A percentile compares a stretch with the other conserved stretches of the same genome.
Evolutionary conservation across 176 grass and related monocot species (phyloP).

Genomic region (barley (Hordeum vulgare)): DNA sequence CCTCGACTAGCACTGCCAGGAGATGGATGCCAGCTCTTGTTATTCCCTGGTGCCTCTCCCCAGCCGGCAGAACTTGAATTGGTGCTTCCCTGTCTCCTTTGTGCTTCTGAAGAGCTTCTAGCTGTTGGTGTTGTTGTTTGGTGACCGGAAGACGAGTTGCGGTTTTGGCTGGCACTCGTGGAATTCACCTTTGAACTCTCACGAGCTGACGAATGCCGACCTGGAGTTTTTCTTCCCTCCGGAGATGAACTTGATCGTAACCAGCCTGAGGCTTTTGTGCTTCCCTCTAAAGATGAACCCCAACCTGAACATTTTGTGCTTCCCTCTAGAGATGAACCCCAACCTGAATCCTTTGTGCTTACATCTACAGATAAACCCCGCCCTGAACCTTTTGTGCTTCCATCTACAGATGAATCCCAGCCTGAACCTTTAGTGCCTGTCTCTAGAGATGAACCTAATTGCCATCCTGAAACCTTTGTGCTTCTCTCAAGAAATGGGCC

Average conservation of each 20-base stretch:
- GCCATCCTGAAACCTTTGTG: not conserved
- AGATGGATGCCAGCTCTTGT: conserved; percentile 44
- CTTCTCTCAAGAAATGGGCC: not conserved
- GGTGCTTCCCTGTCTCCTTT: conserved; percentile 31
- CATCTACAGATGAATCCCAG: conserved; percentile 7
- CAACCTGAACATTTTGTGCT: not conserved
- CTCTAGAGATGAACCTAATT: not conserved
- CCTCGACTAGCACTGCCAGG: conserved; percentile 33
- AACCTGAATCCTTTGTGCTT: not conserved
- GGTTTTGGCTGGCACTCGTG: conserved; percentile 9
- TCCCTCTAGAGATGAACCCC: not conserved
- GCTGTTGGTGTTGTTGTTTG: conserved; percentile 3
- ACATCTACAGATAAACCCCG: conserved; percentile 2
- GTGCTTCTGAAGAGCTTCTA: conserved; percentile 22
- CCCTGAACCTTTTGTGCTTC: not conserved
- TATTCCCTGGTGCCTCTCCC: conserved; percentile 48
- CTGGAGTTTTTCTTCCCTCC: conserved; percentile 18
- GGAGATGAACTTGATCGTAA: conserved; percentile 19
- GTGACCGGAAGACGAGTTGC: conserved; percentile 29
- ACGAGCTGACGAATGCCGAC: conserved; percentile 23
- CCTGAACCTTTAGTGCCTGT: not conserved
- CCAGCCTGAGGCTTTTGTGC: conserved; percentile 8
- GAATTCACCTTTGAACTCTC: conserved; percentile 31
- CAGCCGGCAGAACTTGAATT: conserved; percentile 33
- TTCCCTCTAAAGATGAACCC: not conserved